A percentile compares a stretch with the other conserved stretches of the same genome.
These are phyloP conservation scores for Flaveria brownii DNA, from an alignment of 129 eudicot species.

Conservation along the genomic window DNA sequence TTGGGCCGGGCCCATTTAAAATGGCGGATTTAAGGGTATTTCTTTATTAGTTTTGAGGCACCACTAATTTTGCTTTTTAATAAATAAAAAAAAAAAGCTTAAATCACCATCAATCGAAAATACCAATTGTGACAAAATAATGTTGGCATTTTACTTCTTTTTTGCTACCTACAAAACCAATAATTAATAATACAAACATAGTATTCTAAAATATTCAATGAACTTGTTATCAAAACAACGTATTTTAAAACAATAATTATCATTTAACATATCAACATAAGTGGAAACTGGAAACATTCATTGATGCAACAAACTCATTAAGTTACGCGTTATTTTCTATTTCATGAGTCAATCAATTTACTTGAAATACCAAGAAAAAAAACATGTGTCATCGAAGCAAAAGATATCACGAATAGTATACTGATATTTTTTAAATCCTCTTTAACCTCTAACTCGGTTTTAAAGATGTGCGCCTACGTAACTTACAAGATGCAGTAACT, in stretches of 20 bases:
- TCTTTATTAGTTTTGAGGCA: constrained; percentile 36
- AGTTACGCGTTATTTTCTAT: no score
- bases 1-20: constrained; percentile 37
- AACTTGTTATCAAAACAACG: not conserved
- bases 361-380: no score
- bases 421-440: no score
- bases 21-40: constrained; percentile 20
- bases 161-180: constrained; percentile 31
- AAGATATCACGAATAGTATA: no score
- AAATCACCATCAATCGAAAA: constrained; percentile 20
- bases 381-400: no score
- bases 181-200: constrained; percentile 31
- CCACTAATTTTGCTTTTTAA: constrained; percentile 38
- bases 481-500: no score
- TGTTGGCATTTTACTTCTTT: constrained; percentile 21
- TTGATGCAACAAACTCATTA: no score
- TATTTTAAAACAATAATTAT: not conserved
- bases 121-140: constrained; percentile 17
- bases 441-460: no score
- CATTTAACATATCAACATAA: not conserved
- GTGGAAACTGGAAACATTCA: no score
- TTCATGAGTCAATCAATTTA: no score
- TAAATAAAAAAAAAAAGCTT: constrained; percentile 3
- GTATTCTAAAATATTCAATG: constrained; percentile 23
- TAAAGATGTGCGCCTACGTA: no score